Conservation (phyloP, 78 protist genomes). For the Dictyostelium firmibasis region DNA sequence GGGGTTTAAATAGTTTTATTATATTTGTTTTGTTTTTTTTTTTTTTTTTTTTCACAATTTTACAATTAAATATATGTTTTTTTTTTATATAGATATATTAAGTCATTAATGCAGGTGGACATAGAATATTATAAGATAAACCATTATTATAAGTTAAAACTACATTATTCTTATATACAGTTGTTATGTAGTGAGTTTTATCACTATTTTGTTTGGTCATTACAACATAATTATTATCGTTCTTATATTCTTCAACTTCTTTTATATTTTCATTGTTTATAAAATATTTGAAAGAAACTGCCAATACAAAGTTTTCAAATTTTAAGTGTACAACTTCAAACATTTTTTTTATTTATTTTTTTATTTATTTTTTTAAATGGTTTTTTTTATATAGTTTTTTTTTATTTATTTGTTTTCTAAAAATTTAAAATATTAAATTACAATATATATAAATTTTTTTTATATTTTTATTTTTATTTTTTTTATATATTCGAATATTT, state of each 20-base stretch:
- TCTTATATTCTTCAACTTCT: not conserved
- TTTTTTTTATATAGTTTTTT: too few relatives aligned
- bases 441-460: too few relatives aligned
- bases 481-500: too few relatives aligned
- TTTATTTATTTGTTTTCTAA: not conserved
- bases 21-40: not conserved
- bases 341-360: not conserved
- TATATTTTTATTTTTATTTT: too few relatives aligned
- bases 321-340: not conserved
- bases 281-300: not conserved
- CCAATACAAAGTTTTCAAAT: not conserved
- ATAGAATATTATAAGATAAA: not conserved
- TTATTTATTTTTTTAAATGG: not conserved
- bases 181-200: not conserved
- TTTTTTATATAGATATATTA: not conserved
- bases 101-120: not conserved
- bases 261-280: not conserved
- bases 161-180: not conserved
- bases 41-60: not conserved
- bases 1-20: too few relatives aligned
- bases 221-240: not conserved
- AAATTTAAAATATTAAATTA: not conserved
- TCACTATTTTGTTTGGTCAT: not conserved
- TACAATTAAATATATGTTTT: too few relatives aligned
- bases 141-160: not conserved